phyloP scores from a whole-genome alignment of 345 rosid genomes.

The Eucalyptus pauciflora region DNA sequence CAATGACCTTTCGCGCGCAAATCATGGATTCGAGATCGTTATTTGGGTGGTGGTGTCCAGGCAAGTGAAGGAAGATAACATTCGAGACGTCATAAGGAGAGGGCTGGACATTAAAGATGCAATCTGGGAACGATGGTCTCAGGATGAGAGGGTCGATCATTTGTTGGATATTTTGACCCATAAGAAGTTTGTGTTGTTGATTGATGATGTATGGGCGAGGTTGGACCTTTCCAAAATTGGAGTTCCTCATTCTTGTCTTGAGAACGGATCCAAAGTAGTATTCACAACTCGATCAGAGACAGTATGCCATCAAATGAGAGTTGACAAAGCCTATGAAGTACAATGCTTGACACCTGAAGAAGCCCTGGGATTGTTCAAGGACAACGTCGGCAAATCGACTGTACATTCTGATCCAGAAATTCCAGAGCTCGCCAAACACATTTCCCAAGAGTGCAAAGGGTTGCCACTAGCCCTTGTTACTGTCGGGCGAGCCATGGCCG shows the following conservation, averaged over 20 bases:
- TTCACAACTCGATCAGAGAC: background rate
- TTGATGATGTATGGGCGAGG: background rate
- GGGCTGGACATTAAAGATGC: accelerated
- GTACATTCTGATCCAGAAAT: too few species aligned
- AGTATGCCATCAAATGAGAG: too few species aligned
- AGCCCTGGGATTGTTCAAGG: too few species aligned
- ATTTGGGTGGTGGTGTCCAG: background rate
- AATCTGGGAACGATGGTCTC: accelerated
- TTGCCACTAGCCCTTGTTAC: too few species aligned
- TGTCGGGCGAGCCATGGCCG: too few species aligned
- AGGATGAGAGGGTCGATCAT: background rate
- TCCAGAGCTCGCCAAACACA: too few species aligned
- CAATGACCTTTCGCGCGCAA: accelerated
- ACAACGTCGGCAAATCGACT: too few species aligned
- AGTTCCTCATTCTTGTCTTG: accelerated
- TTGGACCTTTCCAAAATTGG: background rate
- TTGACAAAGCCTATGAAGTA: too few species aligned
- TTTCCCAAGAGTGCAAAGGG: too few species aligned
- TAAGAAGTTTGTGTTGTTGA: background rate
- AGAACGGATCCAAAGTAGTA: background rate
- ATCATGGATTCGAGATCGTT: background rate
- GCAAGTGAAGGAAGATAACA: accelerated
- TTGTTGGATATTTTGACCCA: accelerated
- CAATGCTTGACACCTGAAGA: too few species aligned
- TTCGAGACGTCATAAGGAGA: background rate